These are phyloP conservation scores for Mortierella antarctica DNA, from an alignment of 192 early-diverging fungal species.

Conservation along the genomic window DNA sequence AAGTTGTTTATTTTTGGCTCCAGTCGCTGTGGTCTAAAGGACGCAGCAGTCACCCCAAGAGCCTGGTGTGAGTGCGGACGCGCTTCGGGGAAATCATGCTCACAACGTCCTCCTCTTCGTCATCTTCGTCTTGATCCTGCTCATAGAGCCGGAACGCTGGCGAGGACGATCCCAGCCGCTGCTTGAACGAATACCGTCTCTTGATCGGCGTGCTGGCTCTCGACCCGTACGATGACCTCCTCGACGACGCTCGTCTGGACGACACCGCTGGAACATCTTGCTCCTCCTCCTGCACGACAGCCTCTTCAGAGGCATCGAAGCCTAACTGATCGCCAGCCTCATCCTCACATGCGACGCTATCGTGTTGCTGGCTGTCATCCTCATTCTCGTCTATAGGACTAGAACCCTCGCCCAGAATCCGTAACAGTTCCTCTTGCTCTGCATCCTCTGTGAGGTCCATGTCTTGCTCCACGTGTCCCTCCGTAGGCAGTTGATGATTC, in stretches of 20 bases:
- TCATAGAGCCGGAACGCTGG: slow-evolving; percentile 35
- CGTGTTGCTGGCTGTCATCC: background rate
- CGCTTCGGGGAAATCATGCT: slow-evolving; percentile 39
- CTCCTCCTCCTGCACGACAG: background rate
- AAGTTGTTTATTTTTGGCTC: slow-evolving; percentile 15
- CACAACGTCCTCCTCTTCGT: slow-evolving; percentile 24
- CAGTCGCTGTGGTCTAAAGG: no score
- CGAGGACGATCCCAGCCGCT: slow-evolving; percentile 26
- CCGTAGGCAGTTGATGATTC: background rate
- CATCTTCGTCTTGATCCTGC: slow-evolving; percentile 7
- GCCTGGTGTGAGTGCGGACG: background rate
- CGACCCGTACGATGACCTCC: slow-evolving; percentile 3
- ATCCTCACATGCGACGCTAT: background rate
- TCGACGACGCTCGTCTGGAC: background rate
- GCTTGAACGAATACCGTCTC: slow-evolving; percentile 22
- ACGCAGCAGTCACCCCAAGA: slow-evolving; percentile 26
- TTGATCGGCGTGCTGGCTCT: slow-evolving; percentile 8
- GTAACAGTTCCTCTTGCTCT: slow-evolving; percentile 22
- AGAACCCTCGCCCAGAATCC: slow-evolving; percentile 20
- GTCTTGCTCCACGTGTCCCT: background rate
- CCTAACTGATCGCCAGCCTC: background rate
- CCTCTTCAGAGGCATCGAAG: background rate
- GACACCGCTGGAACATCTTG: background rate
- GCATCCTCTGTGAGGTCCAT: slow-evolving; percentile 5
- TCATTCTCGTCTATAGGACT: slow-evolving; percentile 3